Evolutionary conservation across 805 yeast genomes (phyloP).

Genomic region (Hermanozyma aechmeae): DNA sequence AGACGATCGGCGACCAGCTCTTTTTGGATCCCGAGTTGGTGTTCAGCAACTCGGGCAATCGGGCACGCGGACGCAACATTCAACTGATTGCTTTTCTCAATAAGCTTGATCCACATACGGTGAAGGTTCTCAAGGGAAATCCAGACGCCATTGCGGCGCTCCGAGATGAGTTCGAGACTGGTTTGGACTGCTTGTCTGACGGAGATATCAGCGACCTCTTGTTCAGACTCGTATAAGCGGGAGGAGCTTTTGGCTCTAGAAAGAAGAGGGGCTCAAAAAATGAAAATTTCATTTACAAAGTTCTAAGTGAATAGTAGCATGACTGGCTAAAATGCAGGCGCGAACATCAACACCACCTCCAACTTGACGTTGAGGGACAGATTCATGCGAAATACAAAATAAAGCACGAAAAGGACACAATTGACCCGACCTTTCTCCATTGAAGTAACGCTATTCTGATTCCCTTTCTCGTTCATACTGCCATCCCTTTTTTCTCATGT

Average conservation of each 20-base stretch:
- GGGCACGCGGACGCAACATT: constrained; percentile 13
- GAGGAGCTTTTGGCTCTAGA: background rate
- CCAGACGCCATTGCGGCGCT: constrained; percentile 8
- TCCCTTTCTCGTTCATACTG: background rate
- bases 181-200: constrained; percentile 11
- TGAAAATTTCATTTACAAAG: no score
- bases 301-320: no score
- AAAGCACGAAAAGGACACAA: no score
- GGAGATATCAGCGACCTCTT: constrained; percentile 16
- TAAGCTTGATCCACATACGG: constrained; percentile 13
- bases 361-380: no score
- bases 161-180: constrained; percentile 12
- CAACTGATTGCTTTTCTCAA: constrained; percentile 22
- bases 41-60: constrained; percentile 15
- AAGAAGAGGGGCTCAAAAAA: no score
- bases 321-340: no score
- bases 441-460: background rate
- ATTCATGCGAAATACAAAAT: no score
- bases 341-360: no score
- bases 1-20: constrained; percentile 11
- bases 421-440: background rate
- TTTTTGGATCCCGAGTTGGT: constrained; percentile 8
- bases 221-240: constrained; percentile 14
- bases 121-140: constrained; percentile 10
- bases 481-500: no score